Evolutionary conservation across 345 rosid species (phyloP).

Genomic region (Mercurialis annua): DNA sequence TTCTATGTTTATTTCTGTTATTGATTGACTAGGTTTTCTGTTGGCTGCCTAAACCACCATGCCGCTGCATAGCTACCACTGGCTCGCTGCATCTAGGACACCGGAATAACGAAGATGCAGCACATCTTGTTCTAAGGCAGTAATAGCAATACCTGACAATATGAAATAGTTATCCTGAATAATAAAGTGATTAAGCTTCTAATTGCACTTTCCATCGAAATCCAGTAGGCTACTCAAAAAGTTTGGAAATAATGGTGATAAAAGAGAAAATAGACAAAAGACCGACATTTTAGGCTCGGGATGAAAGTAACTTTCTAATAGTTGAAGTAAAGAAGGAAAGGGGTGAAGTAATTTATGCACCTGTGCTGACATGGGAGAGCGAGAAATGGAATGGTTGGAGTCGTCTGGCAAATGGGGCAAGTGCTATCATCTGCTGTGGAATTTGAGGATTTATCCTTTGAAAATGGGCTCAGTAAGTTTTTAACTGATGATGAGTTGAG

Average conservation of each 20-base stretch:
- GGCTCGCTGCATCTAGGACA: conserved; percentile 76
- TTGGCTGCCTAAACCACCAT: conserved; percentile 26
- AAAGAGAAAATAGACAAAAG: too few species aligned
- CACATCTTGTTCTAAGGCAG: conserved; percentile 86
- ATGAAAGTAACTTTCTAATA: background rate
- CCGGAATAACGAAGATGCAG: conserved; percentile 66
- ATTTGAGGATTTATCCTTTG: conserved; percentile 71
- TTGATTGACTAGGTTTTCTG: conserved; percentile 8
- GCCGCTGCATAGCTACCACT: conserved; percentile 83
- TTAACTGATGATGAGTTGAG: conserved; percentile 84
- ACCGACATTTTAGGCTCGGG: too few species aligned
- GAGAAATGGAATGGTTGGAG: conserved; percentile 79
- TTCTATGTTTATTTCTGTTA: conserved; percentile 9
- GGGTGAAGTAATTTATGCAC: conserved; percentile 33
- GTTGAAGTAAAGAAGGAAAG: background rate
- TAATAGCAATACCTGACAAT: conserved; percentile 86
- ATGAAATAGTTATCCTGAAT: conserved; percentile 12
- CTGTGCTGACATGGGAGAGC: conserved; percentile 96
- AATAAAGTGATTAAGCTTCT: background rate
- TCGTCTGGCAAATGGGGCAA: conserved; percentile 81
- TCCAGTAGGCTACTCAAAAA: background rate
- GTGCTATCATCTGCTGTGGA: conserved; percentile 47
- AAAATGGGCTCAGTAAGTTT: conserved; percentile 70
- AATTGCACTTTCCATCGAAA: background rate
- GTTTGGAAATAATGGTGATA: background rate